These are phyloP conservation scores for Sherardia arvensis DNA, from an alignment of 257 asterid species.

Conservation along the genomic window DNA sequence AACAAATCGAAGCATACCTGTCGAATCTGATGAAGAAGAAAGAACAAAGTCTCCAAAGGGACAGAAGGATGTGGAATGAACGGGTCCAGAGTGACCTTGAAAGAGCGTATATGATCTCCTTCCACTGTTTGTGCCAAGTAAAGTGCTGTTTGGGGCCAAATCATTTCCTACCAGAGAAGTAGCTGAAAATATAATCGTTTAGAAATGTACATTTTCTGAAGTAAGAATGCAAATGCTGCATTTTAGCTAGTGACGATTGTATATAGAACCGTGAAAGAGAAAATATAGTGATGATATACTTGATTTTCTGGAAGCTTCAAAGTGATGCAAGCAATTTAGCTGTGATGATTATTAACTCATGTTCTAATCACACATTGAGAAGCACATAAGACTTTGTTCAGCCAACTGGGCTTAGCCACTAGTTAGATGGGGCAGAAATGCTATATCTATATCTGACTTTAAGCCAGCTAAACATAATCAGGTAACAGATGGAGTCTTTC, in stretches of 20 bases:
- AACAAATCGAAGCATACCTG: constrained; percentile 37
- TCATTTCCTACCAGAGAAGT: constrained; percentile 60
- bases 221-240: neutral
- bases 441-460: neutral
- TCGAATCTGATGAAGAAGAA: constrained; percentile 94
- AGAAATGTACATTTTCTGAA: constrained; percentile 9
- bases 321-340: neutral
- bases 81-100: constrained; percentile 94
- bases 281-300: neutral
- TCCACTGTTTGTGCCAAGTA: constrained; percentile 37
- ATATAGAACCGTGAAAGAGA: neutral
- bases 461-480: neutral
- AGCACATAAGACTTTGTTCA: neutral
- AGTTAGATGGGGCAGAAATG: neutral
- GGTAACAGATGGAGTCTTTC: neutral
- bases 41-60: constrained; percentile 85
- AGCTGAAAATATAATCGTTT: constrained; percentile 47
- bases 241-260: too few relatives aligned
- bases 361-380: neutral
- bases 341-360: neutral
- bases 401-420: neutral
- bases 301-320: neutral
- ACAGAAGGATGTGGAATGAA: constrained; percentile 84
- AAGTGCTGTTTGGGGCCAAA: constrained; percentile 35
- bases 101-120: constrained; percentile 65